phyloP scores from a whole-genome alignment of 306 rosid genomes.

The Trifolium repens region DNA sequence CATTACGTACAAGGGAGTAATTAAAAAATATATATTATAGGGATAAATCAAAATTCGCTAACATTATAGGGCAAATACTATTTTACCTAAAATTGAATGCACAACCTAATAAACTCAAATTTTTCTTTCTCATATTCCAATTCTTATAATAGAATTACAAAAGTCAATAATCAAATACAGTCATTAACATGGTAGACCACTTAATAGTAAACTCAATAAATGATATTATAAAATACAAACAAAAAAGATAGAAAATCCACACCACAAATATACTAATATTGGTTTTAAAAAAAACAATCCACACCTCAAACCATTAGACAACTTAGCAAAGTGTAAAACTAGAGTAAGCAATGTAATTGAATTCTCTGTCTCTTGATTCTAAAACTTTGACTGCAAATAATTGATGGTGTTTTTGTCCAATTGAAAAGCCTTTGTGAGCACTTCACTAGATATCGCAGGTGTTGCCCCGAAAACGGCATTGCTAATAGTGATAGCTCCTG shows the following conservation, averaged over 20 bases:
- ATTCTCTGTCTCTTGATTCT: background rate
- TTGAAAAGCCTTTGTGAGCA: constrained; percentile 41
- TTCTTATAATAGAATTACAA: background rate
- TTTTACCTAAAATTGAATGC: too few relatives aligned
- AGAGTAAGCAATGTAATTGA: background rate
- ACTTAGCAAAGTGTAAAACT: background rate
- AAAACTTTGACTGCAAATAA: constrained; percentile 44
- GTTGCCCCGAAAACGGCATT: constrained; percentile 52
- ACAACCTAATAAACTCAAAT: background rate
- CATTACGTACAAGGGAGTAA: too few relatives aligned
- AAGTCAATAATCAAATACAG: background rate
- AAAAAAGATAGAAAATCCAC: background rate
- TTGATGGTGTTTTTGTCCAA: constrained; percentile 13
- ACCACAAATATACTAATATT: background rate
- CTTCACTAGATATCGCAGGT: constrained; percentile 16
- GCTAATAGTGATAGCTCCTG: constrained; percentile 45
- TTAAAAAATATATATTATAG: too few relatives aligned
- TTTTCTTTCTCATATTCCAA: background rate
- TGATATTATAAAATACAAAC: background rate
- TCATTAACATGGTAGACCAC: background rate
- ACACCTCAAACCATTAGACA: background rate
- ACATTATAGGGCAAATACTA: too few relatives aligned
- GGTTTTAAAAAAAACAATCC: background rate
- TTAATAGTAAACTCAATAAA: too few relatives aligned
- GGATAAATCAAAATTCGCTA: too few relatives aligned